Base-by-base conservation (phyloP, 768 basidiomycete genomes). In the Macrolepiota dolichaula region DNA sequence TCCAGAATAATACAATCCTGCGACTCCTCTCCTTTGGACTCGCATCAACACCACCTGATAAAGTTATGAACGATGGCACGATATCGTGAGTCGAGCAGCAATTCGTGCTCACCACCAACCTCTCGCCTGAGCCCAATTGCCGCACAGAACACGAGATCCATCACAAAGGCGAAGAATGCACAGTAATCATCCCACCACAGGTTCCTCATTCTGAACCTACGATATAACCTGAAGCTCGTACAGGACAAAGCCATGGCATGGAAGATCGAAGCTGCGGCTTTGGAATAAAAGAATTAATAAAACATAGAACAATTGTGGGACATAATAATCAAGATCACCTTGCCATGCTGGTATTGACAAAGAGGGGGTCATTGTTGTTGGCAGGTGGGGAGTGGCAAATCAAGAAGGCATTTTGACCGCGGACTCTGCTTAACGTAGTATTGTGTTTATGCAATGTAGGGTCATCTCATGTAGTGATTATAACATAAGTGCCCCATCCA, bases 161-260 rank as follows among this genome's bases (percentile, higher is more conserved):
- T 40, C 4, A 52, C 6, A 19, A 40, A 59, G 32, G 58, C 58
- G 4, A 42, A 35, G 17, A 51, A n/a, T 22, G 51, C 58, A 25
- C 50, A 59, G 38, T 42, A 51, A 44, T 59, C 58, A 42, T 59
- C 58, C 58, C 58, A 59, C 58, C 58, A 59, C 15, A 52, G 4
- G 40, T 59, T 59, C 29, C 22, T 51, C 50, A 27, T 15, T 22
- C 15, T 38, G 17, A 24, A 29, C 27, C 58, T 51, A 10, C 58
- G 36, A 32, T 52, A 52, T 29, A 59, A 35, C n/a, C 58, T 37
- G 49, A 52, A 59, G 2, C n/a, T 35, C 24, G 58, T 52, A n/a
- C n/a, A 52, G 35, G 25, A 17, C 19, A 59, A 32, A 13, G 58
- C 58, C 15, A 59, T 9, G 13, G 27, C 24, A 13, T 59, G 49